These are phyloP conservation scores for Mycena sanguinolenta DNA, from an alignment of 768 basidiomycete species.

Conservation along the genomic window DNA sequence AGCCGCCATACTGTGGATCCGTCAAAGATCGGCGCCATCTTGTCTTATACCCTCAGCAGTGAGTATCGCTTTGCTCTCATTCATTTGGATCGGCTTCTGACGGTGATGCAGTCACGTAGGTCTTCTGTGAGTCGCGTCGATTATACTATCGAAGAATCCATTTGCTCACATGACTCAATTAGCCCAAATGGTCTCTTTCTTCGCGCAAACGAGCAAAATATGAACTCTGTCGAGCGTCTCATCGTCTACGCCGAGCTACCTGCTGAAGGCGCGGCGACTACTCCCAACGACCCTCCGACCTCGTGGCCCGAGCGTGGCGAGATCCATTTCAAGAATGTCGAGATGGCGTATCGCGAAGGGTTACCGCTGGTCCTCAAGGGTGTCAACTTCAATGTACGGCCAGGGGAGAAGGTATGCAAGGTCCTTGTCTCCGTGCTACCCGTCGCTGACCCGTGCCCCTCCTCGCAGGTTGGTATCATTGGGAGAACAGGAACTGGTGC, in stretches of 20 bases:
- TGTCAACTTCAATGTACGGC: conserved; percentile 65
- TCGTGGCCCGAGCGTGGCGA: conserved; percentile 66
- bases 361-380: conserved; percentile 76
- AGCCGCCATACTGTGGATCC: conserved; percentile 56
- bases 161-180: conserved; percentile 21
- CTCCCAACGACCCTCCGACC: conserved; percentile 59
- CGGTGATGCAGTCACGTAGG: conserved; percentile 58
- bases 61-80: conserved; percentile 39
- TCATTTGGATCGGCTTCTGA: conserved; percentile 41
- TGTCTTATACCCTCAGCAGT: conserved; percentile 68
- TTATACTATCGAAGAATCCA: conserved; percentile 3
- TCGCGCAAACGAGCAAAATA: conserved; percentile 78
- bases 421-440: no score
- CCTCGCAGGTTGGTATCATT: conserved; percentile 58
- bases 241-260: conserved; percentile 76
- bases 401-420: conserved; percentile 67
- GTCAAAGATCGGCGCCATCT: conserved; percentile 67
- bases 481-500: conserved; percentile 55
- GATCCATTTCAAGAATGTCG: conserved; percentile 68
- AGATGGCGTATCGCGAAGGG: conserved; percentile 71
- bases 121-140: conserved; percentile 58
- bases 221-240: conserved; percentile 81
- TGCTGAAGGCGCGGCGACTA: conserved; percentile 61
- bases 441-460: not conserved
- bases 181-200: conserved; percentile 65